These are phyloP conservation scores for Leptodermis oblonga DNA, from an alignment of 257 asterid species.

Conservation along the genomic window DNA sequence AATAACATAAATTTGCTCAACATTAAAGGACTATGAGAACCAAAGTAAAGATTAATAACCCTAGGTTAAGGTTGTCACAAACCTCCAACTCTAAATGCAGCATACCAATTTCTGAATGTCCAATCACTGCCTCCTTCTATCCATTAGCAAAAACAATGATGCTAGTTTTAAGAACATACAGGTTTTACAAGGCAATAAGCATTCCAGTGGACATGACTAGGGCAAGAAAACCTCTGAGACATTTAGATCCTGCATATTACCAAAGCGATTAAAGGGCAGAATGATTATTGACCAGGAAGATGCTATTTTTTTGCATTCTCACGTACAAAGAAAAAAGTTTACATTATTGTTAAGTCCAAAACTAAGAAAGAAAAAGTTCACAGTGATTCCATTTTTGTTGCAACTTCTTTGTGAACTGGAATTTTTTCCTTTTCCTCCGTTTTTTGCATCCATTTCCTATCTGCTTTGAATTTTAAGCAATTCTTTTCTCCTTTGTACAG, in stretches of 20 bases:
- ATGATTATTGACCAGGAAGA: neutral
- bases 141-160: constrained; percentile 89
- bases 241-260: constrained; percentile 45
- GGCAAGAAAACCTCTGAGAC: constrained; percentile 46
- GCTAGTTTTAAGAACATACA: constrained; percentile 61
- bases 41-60: neutral
- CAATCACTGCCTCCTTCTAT: constrained; percentile 94
- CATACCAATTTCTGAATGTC: constrained; percentile 90
- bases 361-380: neutral
- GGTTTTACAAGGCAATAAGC: constrained; percentile 77
- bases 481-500: no score
- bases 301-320: neutral
- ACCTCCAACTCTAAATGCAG: constrained; percentile 22
- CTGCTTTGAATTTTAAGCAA: no score
- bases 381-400: no score
- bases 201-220: constrained; percentile 59
- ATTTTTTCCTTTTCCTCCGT: no score
- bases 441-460: no score
- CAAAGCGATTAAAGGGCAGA: neutral
- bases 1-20: neutral
- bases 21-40: neutral
- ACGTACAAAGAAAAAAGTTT: neutral
- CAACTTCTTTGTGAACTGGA: no score
- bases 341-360: neutral
- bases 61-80: constrained; percentile 4